Conservation (phyloP, 2,329 filamentous ascomycete species). For the Curvularia sp. region DNA sequence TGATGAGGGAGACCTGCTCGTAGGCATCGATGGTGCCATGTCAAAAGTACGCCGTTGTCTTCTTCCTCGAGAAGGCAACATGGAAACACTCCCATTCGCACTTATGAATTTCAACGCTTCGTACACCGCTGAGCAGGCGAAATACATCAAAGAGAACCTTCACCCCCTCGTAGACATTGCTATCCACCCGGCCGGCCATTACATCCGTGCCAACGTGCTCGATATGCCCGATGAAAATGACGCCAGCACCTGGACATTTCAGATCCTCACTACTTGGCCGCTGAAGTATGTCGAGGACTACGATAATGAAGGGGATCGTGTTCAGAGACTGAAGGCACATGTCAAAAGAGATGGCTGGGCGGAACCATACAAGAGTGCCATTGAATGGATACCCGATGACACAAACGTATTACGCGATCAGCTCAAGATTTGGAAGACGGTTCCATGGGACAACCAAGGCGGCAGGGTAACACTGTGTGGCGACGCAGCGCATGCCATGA, state of each 20-base stretch:
- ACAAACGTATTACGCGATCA: slow-evolving; percentile 40
- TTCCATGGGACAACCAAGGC: slow-evolving; percentile 43
- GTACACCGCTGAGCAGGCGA: slow-evolving; percentile 34
- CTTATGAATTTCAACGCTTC: slow-evolving; percentile 43
- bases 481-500: slow-evolving; percentile 53
- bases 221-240: slow-evolving; percentile 43
- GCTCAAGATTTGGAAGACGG: slow-evolving; percentile 47
- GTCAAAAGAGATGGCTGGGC: slow-evolving; percentile 38
- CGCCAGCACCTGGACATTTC: slow-evolving; percentile 47
- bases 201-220: slow-evolving; percentile 41
- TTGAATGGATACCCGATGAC: slow-evolving; percentile 44
- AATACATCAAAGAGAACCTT: slow-evolving; percentile 32
- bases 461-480: slow-evolving; percentile 48
- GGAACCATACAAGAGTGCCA: slow-evolving; percentile 45
- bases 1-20: slow-evolving; percentile 29
- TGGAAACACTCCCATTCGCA: slow-evolving; percentile 37
- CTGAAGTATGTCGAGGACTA: slow-evolving; percentile 37
- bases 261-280: slow-evolving; percentile 44
- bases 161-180: slow-evolving; percentile 45
- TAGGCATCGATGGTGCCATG: slow-evolving; percentile 41
- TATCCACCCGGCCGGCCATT: slow-evolving; percentile 42
- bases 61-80: slow-evolving; percentile 26
- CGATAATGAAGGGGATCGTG: slow-evolving; percentile 33
- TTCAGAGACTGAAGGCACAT: slow-evolving; percentile 39
- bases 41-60: slow-evolving; percentile 37